Conservation (phyloP, 2,329 filamentous ascomycete genomes). For the Lachnellula occidentalis region DNA sequence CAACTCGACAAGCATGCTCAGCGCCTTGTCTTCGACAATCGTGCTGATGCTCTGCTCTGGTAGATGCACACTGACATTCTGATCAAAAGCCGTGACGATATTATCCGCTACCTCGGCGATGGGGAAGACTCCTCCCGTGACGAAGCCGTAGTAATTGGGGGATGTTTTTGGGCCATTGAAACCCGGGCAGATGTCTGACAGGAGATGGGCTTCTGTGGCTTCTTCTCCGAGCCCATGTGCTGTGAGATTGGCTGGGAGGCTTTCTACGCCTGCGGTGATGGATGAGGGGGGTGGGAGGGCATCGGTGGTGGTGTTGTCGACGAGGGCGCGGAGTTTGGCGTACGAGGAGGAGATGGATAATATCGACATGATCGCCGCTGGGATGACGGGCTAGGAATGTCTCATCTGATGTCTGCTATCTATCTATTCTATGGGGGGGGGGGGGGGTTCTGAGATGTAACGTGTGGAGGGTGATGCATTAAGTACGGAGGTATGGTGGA, state of each 20-base stretch:
- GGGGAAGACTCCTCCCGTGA: constrained; percentile 76
- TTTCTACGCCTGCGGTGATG: constrained; percentile 17
- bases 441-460: not conserved
- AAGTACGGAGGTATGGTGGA: too few relatives aligned
- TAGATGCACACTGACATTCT: constrained; percentile 80
- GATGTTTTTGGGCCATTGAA: constrained; percentile 30
- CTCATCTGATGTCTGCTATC: not conserved
- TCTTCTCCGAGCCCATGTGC: constrained; percentile 38
- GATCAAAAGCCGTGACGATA: constrained; percentile 73
- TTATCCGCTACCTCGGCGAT: constrained; percentile 79
- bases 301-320: constrained; percentile 19
- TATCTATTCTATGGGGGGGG: not conserved
- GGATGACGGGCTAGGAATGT: not conserved
- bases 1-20: constrained; percentile 64
- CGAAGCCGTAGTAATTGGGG: constrained; percentile 72
- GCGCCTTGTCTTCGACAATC: constrained; percentile 66
- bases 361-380: constrained; percentile 9
- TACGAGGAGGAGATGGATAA: constrained; percentile 26
- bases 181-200: constrained; percentile 39
- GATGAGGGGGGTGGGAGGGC: constrained; percentile 21
- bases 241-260: constrained; percentile 35
- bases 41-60: constrained; percentile 70
- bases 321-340: constrained; percentile 14
- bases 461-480: not conserved
- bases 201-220: constrained; percentile 38